Base-by-base conservation (phyloP, 140 eudicot species). In the Ambrosia hybrid region DNA sequence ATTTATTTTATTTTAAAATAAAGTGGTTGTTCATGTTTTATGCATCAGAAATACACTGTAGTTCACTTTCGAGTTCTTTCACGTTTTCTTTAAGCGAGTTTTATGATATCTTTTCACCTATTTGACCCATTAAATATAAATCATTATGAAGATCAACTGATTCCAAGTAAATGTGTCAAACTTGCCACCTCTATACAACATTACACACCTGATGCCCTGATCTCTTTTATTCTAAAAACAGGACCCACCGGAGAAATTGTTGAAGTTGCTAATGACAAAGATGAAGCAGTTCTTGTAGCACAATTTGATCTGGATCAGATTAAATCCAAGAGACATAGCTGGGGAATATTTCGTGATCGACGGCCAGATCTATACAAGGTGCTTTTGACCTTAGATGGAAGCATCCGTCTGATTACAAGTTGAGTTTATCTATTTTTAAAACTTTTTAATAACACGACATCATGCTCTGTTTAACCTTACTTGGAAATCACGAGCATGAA, bases 311-410 rank as follows among this genome's bases (percentile, higher is more conserved):
- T 95, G 73, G 96, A 91, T 61, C 79, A 83, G 57, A 85, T 95
- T 52, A 95, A 91, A 70, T 81, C 86, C 75, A 88, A 91, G 83
- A 83, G 99, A 73, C 80, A 81, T 57, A 82, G 99, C 65, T 95
- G 99, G 99, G 99, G 99, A 26, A 67, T 95, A 26, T 95, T 90
- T 57, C 95, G 99, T 30, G 99, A 95, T 78, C 86, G 99, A 14
- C 92, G 99, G 8, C 99, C 99, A 41, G 97, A 95, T 68, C 76
- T 95, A 71, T 95, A 95, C 86, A 88, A 91, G 88, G 97, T 91
- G 76, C 99, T 95, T 76, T 83, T 95, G 64, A 86, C 99, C 8
- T 78, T 91, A 70, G 99, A 95, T 86, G 99, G 99, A 64, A 84
- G 83, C 80, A 80, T 86, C 67, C 81, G 76, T 67, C 2, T 58